phyloP scores from a whole-genome alignment of 2,329 filamentous ascomycete genomes.

The Calonectria naviculata region DNA sequence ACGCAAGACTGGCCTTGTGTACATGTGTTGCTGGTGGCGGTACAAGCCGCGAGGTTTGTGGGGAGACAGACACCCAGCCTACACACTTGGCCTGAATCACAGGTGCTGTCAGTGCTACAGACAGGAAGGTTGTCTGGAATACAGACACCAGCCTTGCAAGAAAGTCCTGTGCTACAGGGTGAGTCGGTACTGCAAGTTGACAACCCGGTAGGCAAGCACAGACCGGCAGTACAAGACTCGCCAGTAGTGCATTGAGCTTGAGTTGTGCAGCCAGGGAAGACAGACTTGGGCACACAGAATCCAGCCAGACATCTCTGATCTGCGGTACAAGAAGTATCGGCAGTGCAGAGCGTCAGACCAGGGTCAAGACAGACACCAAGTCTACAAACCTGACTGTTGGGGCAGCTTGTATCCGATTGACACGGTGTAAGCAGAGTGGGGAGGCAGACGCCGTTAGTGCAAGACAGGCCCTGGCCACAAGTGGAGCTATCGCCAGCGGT shows the following conservation, averaged over 20 bases:
- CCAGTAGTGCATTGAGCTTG: not conserved
- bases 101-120: not conserved
- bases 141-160: not conserved
- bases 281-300: not conserved
- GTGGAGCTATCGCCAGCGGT: not conserved
- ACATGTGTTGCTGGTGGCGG: not conserved
- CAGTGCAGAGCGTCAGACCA: not conserved
- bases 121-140: not conserved
- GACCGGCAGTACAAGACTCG: not conserved
- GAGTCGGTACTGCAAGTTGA: not conserved
- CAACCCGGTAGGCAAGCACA: not conserved
- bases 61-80: conserved; percentile 4
- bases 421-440: not conserved
- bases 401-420: not conserved
- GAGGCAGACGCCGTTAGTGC: conserved; percentile 9
- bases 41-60: not conserved
- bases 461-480: not conserved
- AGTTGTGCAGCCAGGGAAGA: not conserved
- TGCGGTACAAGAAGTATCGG: not conserved
- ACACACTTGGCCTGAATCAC: not conserved
- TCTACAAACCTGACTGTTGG: not conserved
- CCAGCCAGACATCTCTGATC: not conserved
- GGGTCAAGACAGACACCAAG: conserved; percentile 1
- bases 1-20: not conserved
- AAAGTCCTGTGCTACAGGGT: not conserved